Conservation (phyloP, 2,329 filamentous ascomycete species). For the Dissoconium aciculare region DNA sequence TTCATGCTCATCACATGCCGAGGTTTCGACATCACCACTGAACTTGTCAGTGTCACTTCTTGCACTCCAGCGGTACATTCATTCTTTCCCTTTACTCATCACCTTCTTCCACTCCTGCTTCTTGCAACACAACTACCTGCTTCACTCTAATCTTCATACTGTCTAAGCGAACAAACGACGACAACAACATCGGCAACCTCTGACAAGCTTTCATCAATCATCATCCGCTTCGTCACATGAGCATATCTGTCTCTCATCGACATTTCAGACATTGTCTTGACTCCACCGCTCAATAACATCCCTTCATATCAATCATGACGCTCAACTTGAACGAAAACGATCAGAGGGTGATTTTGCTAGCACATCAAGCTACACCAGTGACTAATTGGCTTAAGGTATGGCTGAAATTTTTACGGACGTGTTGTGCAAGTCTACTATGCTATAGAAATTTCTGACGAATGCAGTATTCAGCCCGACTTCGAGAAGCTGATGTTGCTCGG, state of each 20-base stretch:
- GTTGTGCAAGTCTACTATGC: not conserved
- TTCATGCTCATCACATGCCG: too few species aligned
- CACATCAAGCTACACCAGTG: not conserved
- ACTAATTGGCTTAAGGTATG: not conserved
- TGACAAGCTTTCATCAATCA: not conserved
- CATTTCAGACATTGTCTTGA: not conserved
- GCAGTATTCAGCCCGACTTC: constrained; percentile 16
- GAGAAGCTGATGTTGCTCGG: constrained; percentile 9
- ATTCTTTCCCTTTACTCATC: too few species aligned
- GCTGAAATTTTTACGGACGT: not conserved
- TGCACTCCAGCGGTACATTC: too few species aligned
- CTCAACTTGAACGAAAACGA: constrained; percentile 5
- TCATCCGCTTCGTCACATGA: not conserved
- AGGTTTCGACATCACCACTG: too few species aligned
- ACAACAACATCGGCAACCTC: not conserved
- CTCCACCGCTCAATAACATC: not conserved
- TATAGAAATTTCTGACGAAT: not conserved
- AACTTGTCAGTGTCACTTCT: too few species aligned
- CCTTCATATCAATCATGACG: constrained; percentile 1
- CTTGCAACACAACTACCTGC: too few species aligned
- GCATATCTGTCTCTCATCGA: not conserved
- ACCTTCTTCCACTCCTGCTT: too few species aligned
- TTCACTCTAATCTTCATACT: too few species aligned
- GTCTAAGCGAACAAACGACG: too few species aligned
- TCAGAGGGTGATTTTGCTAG: constrained; percentile 3